A percentile compares a stretch with the other conserved stretches of the same genome.
Conservation (phyloP, 306 rosid genomes). For the Lagenaria siceraria region DNA sequence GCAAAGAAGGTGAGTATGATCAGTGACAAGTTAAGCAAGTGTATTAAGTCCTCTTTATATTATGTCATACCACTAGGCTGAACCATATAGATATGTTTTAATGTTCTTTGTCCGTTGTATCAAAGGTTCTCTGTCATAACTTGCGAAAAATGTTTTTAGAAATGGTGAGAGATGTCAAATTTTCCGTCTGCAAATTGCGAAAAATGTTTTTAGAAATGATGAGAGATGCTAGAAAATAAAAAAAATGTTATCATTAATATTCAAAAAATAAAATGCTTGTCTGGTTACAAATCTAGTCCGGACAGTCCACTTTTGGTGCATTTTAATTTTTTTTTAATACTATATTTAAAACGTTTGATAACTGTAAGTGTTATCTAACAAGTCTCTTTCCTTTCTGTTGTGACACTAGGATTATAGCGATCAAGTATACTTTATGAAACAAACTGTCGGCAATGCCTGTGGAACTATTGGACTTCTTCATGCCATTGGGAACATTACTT, state of each 20-base stretch:
- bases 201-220: not conserved
- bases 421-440: slow-evolving; percentile 68
- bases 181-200: not conserved
- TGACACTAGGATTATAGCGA: slow-evolving; percentile 44
- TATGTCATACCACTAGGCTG: not conserved
- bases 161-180: not conserved
- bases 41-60: not conserved
- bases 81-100: not conserved
- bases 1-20: slow-evolving; percentile 35
- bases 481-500: slow-evolving; percentile 76
- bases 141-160: not conserved
- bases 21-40: not conserved
- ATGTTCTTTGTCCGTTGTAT: not conserved
- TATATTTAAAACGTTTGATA: not conserved
- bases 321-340: too few relatives aligned
- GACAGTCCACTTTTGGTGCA: not conserved
- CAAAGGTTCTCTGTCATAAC: not conserved
- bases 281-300: not conserved
- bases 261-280: not conserved
- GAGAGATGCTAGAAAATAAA: not conserved
- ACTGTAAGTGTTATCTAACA: not conserved
- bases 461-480: slow-evolving; percentile 96
- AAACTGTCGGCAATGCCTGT: slow-evolving; percentile 94
- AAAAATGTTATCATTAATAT: not conserved
- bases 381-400: slow-evolving; percentile 8